Evolutionary conservation across 31 red algal species (phyloP).

Genomic region (Odonthalia washingtoniensis): DNA sequence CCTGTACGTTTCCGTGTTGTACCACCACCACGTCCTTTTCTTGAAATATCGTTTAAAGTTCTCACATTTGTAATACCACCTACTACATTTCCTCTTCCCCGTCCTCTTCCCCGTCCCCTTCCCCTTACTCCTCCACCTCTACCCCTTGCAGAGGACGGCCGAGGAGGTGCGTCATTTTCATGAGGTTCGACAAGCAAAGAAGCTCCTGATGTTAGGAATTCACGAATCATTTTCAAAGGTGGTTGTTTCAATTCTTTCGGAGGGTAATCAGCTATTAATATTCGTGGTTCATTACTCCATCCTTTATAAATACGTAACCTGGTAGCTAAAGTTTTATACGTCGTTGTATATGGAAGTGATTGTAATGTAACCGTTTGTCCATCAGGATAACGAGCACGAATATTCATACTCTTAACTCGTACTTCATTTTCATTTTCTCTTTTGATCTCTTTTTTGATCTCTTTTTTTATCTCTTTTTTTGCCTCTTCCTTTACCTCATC

Average conservation of each 20-base stretch:
- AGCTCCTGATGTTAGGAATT: not conserved
- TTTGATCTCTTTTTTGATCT: no score
- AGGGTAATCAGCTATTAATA: not conserved
- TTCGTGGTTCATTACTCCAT: not conserved
- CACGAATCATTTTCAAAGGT: not conserved
- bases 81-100: not conserved
- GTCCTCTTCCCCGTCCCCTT: not conserved
- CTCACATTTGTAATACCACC: not conserved
- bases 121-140: not conserved
- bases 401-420: no score
- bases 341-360: not conserved
- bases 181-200: not conserved
- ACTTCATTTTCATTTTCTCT: no score
- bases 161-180: not conserved
- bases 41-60: not conserved
- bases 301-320: not conserved
- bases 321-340: not conserved
- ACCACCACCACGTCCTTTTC: not conserved
- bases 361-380: not conserved
- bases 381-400: not conserved
- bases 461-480: no score
- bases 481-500: no score
- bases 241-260: not conserved
- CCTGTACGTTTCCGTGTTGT: not conserved
- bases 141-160: not conserved